These are phyloP conservation scores for Neurospora sp. DNA, from an alignment of 495 filamentous ascomycete genomes.

Conservation along the genomic window DNA sequence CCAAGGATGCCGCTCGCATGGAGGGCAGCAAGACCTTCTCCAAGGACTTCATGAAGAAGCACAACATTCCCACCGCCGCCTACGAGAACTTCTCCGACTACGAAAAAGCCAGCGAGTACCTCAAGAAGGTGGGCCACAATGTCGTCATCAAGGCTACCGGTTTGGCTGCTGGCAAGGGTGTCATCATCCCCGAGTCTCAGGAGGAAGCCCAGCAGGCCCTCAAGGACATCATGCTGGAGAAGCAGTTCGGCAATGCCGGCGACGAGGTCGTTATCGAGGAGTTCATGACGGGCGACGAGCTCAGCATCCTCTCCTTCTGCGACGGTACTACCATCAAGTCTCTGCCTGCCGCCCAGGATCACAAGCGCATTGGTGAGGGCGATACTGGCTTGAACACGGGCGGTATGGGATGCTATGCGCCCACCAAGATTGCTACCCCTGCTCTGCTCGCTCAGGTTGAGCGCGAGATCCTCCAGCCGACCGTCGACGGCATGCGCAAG, in stretches of 20 bases:
- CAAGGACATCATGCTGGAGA: slow-evolving; percentile 80
- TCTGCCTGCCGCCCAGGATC: slow-evolving; percentile 90
- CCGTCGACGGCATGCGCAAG: slow-evolving; percentile 76
- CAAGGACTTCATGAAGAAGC: slow-evolving; percentile 94
- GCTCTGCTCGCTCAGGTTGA: slow-evolving; percentile 69
- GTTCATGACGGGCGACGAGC: slow-evolving; percentile 81
- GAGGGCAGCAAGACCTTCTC: slow-evolving; percentile 95
- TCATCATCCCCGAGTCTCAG: slow-evolving; percentile 71
- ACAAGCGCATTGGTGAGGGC: slow-evolving; percentile 87
- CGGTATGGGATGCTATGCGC: slow-evolving; percentile 96
- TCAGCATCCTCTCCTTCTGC: slow-evolving; percentile 83
- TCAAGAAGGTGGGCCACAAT: slow-evolving; percentile 61
- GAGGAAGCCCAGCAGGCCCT: slow-evolving; percentile 75
- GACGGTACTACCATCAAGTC: slow-evolving; percentile 80
- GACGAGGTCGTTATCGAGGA: slow-evolving; percentile 96
- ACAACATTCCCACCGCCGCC: slow-evolving; percentile 80
- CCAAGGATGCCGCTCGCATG: slow-evolving; percentile 75
- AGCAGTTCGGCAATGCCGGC: slow-evolving; percentile 78
- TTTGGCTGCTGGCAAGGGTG: slow-evolving; percentile 83
- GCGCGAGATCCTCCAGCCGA: slow-evolving; percentile 75
- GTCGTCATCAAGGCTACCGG: slow-evolving; percentile 88
- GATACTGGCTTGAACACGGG: slow-evolving; percentile 92
- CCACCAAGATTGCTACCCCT: slow-evolving; percentile 70
- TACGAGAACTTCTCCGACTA: slow-evolving; percentile 85
- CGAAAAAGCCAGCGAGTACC: slow-evolving; percentile 61